Conservation (phyloP, 306 rosid genomes). For the Senna tora region DNA sequence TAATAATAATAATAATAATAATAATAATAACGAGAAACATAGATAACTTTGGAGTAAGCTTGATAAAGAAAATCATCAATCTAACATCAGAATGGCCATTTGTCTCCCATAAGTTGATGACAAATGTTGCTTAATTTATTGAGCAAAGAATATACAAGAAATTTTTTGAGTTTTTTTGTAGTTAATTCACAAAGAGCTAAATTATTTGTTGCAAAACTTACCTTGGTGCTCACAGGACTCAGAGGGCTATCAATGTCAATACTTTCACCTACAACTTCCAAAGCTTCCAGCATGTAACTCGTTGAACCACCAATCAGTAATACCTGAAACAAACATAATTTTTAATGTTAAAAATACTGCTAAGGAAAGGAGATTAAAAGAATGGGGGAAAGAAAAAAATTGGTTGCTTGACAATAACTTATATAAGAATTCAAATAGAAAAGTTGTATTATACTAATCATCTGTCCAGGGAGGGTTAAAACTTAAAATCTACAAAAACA, state of each 20-base stretch:
- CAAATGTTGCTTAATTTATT: neutral
- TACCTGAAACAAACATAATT: slow-evolving; percentile 48
- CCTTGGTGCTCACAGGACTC: slow-evolving; percentile 29
- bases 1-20: neutral
- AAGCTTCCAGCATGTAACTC: slow-evolving; percentile 68
- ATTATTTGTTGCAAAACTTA: slow-evolving; percentile 40
- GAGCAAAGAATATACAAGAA: neutral
- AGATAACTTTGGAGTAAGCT: neutral
- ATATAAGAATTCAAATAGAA: neutral
- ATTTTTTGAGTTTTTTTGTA: neutral
- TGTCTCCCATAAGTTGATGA: neutral
- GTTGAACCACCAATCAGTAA: slow-evolving; percentile 76
- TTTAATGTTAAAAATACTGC: neutral
- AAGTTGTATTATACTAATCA: neutral
- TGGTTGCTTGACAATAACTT: neutral
- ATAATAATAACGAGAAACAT: neutral
- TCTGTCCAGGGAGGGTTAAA: neutral
- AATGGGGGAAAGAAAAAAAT: neutral
- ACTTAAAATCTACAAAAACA: neutral
- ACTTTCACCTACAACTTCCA: slow-evolving; percentile 66
- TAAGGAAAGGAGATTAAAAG: neutral
- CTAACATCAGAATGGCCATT: neutral
- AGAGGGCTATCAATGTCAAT: slow-evolving; percentile 44
- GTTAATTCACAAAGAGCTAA: neutral
- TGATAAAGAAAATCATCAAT: neutral